A percentile compares a stretch with the other conserved stretches of the same genome.
These are phyloP conservation scores for Diplodia mutila DNA, from an alignment of 2,329 filamentous ascomycete genomes.

Conservation along the genomic window DNA sequence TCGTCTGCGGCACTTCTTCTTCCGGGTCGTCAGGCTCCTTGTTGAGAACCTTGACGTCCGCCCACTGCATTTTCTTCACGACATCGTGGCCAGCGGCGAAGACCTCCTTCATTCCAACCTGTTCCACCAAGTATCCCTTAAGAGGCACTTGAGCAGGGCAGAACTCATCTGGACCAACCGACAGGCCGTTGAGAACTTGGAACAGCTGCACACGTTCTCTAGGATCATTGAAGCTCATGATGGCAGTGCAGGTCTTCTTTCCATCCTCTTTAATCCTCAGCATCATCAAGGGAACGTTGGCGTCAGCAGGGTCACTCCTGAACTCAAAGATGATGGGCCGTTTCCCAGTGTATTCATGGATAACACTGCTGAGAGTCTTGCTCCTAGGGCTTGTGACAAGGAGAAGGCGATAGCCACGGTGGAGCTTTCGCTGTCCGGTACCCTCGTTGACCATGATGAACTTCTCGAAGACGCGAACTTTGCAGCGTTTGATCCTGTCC, in stretches of 20 bases:
- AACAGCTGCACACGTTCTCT: slow-evolving; percentile 73
- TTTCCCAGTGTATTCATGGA: slow-evolving; percentile 67
- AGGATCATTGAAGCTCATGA: slow-evolving; percentile 76
- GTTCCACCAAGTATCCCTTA: slow-evolving; percentile 67
- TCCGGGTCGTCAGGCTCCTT: slow-evolving; percentile 61
- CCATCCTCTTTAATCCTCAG: slow-evolving; percentile 70
- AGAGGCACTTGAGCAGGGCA: slow-evolving; percentile 72
- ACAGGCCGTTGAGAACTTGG: slow-evolving; percentile 72
- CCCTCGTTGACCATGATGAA: slow-evolving; percentile 70
- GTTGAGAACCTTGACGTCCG: slow-evolving; percentile 73
- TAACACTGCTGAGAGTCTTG: slow-evolving; percentile 76
- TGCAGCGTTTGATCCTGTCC: slow-evolving; percentile 72
- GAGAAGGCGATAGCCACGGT: slow-evolving; percentile 78
- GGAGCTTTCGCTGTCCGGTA: slow-evolving; percentile 70
- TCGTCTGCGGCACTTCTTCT: slow-evolving; percentile 64
- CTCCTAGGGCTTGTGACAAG: slow-evolving; percentile 77
- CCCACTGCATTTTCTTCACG: slow-evolving; percentile 60
- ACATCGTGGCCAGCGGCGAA: slow-evolving; percentile 45
- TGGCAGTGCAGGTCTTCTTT: slow-evolving; percentile 62
- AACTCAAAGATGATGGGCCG: slow-evolving; percentile 78
- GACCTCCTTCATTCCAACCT: slow-evolving; percentile 54
- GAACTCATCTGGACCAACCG: slow-evolving; percentile 68
- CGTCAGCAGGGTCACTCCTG: slow-evolving; percentile 56
- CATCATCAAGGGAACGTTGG: slow-evolving; percentile 70
- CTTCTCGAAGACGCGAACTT: slow-evolving; percentile 75